These are phyloP conservation scores for Aureobasidium musti DNA, from an alignment of 2,329 filamentous ascomycete genomes.

Conservation along the genomic window DNA sequence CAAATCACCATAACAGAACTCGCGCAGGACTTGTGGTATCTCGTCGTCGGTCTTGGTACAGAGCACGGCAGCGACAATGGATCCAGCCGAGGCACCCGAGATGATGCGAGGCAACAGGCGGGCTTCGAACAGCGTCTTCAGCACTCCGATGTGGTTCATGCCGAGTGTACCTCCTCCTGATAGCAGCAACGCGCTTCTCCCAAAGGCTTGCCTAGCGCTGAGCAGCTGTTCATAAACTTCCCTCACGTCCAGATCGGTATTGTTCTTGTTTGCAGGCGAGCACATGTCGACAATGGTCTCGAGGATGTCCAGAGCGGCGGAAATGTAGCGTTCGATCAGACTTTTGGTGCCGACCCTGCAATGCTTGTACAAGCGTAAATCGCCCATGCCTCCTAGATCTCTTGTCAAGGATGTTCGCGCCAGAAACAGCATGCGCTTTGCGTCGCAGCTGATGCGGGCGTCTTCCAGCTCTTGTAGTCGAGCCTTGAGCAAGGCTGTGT, in stretches of 20 bases:
- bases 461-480: constrained; percentile 74
- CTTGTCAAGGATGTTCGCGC: constrained; percentile 78
- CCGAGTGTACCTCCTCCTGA: constrained; percentile 88
- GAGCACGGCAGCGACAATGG: constrained; percentile 79
- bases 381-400: constrained; percentile 83
- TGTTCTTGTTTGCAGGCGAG: constrained; percentile 41
- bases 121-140: constrained; percentile 76
- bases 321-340: constrained; percentile 83
- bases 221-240: constrained; percentile 68
- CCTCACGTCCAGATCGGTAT: constrained; percentile 59
- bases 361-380: constrained; percentile 77
- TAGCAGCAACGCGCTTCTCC: constrained; percentile 77
- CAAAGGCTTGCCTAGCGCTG: constrained; percentile 74
- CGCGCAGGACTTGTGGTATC: constrained; percentile 66
- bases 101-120: constrained; percentile 80
- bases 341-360: constrained; percentile 83
- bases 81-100: constrained; percentile 82
- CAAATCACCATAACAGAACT: constrained; percentile 77
- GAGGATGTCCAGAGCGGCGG: constrained; percentile 74
- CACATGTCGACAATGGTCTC: constrained; percentile 66
- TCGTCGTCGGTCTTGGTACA: constrained; percentile 78
- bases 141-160: constrained; percentile 87
- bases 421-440: constrained; percentile 74
- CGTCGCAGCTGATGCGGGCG: constrained; percentile 70
- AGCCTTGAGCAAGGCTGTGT: constrained; percentile 66